Base-by-base conservation (phyloP, 2,329 filamentous ascomycete species). In the Pseudocercospora cruenta region DNA sequence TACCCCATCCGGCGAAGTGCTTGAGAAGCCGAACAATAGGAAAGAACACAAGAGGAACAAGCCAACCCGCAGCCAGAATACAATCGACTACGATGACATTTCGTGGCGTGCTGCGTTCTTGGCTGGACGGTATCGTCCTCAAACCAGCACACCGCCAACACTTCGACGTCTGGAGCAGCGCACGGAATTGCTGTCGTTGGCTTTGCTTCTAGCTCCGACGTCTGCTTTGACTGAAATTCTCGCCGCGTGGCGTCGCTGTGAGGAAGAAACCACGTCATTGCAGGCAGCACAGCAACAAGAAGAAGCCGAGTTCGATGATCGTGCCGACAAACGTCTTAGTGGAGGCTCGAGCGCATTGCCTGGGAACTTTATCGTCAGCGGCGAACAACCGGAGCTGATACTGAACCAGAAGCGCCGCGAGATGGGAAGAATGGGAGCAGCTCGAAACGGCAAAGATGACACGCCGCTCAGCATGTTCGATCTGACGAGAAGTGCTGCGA, bases 61-160 rank as follows among this genome's bases (percentile, higher is more conserved):
- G 64, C 55, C 63, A 68, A 66, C 70, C 54, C 71, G 75, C 70
- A 69, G 62, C 24, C 62, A 53, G 43, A 58, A 47, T 26, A 58
- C 70, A 75, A 73, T 19, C 49, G 65, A 64, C 14, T 73, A 79
- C 14, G 90, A 93, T 70, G 85, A 91, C 65, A 90, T 90, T 78
- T 90, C 91, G 1, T 95, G 92, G 92, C 88, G 87, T 66, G 91
- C 91, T 6, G 91, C 92, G 3, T 83, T 94, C 51, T 86, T 90
- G 71, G 90, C 91, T n/a, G 92, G 92, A 16, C 89, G 91, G 67
- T 91, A 93, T 77, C 84, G 87, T 36, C 77, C 78, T 39, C 10
- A 76, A 61, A 43, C 72, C 49, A 67, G 75, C 71, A 39, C 88
- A 53, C 88, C 87, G 33, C 82, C 85, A 16, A 87, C 73, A 14